Percentiles rank a stretch among this genome's conserved stretches.
phyloP scores from a whole-genome alignment of 2,329 filamentous ascomycete genomes.

The Cytospora chrysosperma region DNA sequence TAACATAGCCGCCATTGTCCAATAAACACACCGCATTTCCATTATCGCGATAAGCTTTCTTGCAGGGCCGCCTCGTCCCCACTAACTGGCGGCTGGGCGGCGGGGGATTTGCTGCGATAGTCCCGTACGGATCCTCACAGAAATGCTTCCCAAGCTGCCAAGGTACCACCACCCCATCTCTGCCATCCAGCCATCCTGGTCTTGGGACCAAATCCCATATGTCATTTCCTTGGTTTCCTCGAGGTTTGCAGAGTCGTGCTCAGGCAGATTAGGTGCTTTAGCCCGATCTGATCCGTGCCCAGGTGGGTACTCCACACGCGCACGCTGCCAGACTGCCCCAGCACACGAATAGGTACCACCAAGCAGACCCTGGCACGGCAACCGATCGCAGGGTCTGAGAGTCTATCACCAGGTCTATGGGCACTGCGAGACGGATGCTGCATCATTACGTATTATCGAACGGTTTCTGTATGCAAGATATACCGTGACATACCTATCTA shows the following conservation, averaged over 20 bases:
- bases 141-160: neutral
- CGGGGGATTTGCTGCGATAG: neutral
- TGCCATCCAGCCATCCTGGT: no score
- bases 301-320: no score
- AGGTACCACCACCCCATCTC: no score
- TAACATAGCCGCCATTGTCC: constrained; percentile 13
- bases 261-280: no score
- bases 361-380: no score
- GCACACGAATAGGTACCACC: no score
- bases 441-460: constrained; percentile 16
- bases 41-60: constrained; percentile 4
- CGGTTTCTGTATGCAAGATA: constrained; percentile 11
- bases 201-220: no score
- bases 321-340: no score
- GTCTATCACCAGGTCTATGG: no score
- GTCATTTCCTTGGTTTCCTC: no score
- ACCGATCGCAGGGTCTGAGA: neutral
- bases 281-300: no score
- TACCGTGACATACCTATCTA: neutral
- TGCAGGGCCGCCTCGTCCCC: neutral
- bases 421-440: constrained; percentile 3
- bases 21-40: neutral
- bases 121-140: neutral
- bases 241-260: no score
- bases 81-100: constrained; percentile 1